A percentile compares a stretch with the other conserved stretches of the same genome.
Evolutionary conservation across 2,329 filamentous ascomycete genomes (phyloP).

Genomic region (Leptodontidium sp.): DNA sequence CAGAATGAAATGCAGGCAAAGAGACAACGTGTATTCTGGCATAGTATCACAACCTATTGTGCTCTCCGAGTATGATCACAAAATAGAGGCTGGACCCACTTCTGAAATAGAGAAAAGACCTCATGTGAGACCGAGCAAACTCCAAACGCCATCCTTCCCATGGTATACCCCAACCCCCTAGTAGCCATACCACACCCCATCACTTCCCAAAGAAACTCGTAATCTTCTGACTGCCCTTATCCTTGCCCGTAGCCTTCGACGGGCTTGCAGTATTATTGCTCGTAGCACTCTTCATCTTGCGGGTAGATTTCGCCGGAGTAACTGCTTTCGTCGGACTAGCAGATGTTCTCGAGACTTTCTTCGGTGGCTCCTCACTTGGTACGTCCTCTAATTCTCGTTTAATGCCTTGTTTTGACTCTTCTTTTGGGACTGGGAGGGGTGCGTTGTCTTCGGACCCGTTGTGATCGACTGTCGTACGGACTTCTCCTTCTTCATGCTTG

Average conservation of each 20-base stretch:
- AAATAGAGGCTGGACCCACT: neutral
- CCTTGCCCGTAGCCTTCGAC: slow-evolving; percentile 36
- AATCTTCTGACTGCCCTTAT: slow-evolving; percentile 52
- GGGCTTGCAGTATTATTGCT: slow-evolving; percentile 44
- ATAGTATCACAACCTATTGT: neutral
- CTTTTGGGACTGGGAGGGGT: slow-evolving; percentile 40
- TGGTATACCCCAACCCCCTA: neutral
- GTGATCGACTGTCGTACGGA: slow-evolving; percentile 41
- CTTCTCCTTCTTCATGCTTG: slow-evolving; percentile 39
- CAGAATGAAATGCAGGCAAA: neutral
- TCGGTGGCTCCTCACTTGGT: slow-evolving; percentile 37
- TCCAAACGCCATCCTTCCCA: neutral
- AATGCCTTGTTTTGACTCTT: slow-evolving; percentile 37
- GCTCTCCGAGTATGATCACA: neutral
- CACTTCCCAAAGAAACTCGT: slow-evolving; percentile 59
- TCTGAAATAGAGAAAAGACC: no score
- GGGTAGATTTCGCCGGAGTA: slow-evolving; percentile 32
- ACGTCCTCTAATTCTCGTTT: slow-evolving; percentile 44
- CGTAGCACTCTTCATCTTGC: slow-evolving; percentile 44
- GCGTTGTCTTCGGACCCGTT: slow-evolving; percentile 42
- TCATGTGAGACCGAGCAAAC: neutral
- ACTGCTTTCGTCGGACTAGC: slow-evolving; percentile 37
- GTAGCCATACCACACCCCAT: neutral
- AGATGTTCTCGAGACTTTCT: slow-evolving; percentile 40
- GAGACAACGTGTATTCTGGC: neutral